phyloP scores from a whole-genome alignment of 441 rosid genomes.

The Croton laevigatus region DNA sequence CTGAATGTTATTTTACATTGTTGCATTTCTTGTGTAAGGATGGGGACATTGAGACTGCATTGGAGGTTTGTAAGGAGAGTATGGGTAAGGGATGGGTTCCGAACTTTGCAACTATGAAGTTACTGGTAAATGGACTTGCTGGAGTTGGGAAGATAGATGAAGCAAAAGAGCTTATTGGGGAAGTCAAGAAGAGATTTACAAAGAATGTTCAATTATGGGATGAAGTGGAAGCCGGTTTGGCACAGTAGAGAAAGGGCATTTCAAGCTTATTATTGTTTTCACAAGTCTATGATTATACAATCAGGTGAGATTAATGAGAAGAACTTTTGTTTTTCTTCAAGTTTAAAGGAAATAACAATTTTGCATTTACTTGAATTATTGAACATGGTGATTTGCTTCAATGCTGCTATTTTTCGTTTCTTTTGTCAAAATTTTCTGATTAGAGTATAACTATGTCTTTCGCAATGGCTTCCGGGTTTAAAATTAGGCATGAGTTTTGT shows the following conservation, averaged over 20 bases:
- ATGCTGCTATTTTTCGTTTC: background rate
- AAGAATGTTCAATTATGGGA: conserved; percentile 57
- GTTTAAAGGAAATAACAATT: conserved; percentile 14
- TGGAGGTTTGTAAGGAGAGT: conserved; percentile 52
- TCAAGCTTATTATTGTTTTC: conserved; percentile 10
- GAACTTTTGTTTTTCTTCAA: background rate
- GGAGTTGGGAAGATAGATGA: conserved; percentile 49
- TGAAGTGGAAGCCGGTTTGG: conserved; percentile 66
- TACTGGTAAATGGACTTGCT: conserved; percentile 63
- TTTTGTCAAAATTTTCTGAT: background rate
- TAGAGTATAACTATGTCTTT: background rate
- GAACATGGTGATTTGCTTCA: background rate
- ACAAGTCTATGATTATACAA: background rate
- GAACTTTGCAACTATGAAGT: conserved; percentile 54
- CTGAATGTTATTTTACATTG: conserved; percentile 52
- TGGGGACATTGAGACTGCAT: conserved; percentile 57
- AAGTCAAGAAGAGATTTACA: conserved; percentile 53
- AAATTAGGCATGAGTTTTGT: background rate
- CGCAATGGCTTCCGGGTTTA: background rate
- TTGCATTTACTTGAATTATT: background rate
- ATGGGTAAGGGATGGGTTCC: conserved; percentile 77
- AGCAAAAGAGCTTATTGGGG: conserved; percentile 50
- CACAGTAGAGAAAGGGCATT: conserved; percentile 31
- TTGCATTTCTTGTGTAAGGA: conserved; percentile 55
- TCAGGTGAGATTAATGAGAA: conserved; percentile 12